Evolutionary conservation across 495 filamentous ascomycete species (phyloP), one percentile per base, ranked within the genome.

Genomic region (Podospora sp.): DNA sequence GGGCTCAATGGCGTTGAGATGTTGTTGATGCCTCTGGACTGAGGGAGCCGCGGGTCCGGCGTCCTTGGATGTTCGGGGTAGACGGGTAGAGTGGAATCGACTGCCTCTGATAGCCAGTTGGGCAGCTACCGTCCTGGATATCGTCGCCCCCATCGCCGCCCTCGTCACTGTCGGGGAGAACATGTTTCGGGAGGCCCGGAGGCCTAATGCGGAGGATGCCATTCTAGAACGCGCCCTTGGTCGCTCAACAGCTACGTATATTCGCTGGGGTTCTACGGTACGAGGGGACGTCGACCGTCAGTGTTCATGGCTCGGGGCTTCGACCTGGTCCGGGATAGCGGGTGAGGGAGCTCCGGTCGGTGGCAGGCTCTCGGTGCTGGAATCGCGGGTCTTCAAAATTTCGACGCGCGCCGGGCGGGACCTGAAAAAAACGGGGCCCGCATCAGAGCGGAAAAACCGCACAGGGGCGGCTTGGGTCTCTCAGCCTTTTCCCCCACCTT

Each of bases 161-260:
- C 24, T 40, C 20, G 25, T 36, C 4, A 9, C 20, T 20, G 29
- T 60, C 4, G 25, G 14, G 26, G 56, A 59, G 21, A 59, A 33
- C 18, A 33, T n/a, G 21, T 27, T 33, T 14, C 60, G 36, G 60
- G 14, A 33, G 35, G 29, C 60, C 29, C 60, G 60, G 2, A 62
- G 60, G 35, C 60, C 60, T 24, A 62, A 8, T 16, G 25, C 9
- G 21, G 60, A 20, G n/a, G 60, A 62, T 16, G 60, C 60, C 60
- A 62, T 62, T 33, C 29, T 33, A 2, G 40, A 46, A 12, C 16
- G 40, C 40, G 40, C 4, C 14, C 9, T 20, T 21, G 26, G 25
- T 36, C 4, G 20, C 29, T 33, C 29, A 33, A 33, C 26, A 2
- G 14, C 52, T 26, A 11, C 12, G 49, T 55, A 6, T 11, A 6